A percentile compares a stretch with the other conserved stretches of the same genome.
Evolutionary conservation across 1,139 yeast genomes (phyloP).

Genomic region (Geotrichum aggregatum): DNA sequence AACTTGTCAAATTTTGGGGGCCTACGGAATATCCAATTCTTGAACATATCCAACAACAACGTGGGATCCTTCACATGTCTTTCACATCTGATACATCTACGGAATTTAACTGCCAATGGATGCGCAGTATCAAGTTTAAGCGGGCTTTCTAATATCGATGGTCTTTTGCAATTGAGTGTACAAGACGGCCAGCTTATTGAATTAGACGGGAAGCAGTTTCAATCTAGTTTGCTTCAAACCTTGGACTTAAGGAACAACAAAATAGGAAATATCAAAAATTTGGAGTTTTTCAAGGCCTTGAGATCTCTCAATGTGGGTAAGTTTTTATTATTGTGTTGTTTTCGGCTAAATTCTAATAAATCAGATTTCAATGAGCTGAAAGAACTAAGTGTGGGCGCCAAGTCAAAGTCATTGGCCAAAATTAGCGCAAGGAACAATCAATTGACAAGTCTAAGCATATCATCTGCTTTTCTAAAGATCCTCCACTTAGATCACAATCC

Average conservation of each 20-base stretch:
- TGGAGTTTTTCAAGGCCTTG: slow-evolving; percentile 8
- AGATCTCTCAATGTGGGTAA: slow-evolving; percentile 18
- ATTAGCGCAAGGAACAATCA: slow-evolving; percentile 5
- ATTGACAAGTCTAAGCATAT: background rate
- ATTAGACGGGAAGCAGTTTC: slow-evolving; percentile 28
- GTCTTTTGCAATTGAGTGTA: slow-evolving; percentile 33
- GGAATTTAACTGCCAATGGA: slow-evolving; percentile 28
- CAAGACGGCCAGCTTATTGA: slow-evolving; percentile 27
- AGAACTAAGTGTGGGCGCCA: background rate
- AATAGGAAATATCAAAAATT: slow-evolving; percentile 28
- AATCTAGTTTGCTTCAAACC: slow-evolving; percentile 22
- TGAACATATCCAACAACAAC: slow-evolving; percentile 35
- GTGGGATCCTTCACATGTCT: slow-evolving; percentile 37
- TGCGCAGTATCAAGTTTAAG: slow-evolving; percentile 15
- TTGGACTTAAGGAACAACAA: slow-evolving; percentile 14
- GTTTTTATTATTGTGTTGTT: background rate
- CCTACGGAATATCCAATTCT: slow-evolving; percentile 33
- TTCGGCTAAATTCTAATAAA: background rate
- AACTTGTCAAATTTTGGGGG: slow-evolving; percentile 35
- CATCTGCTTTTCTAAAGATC: background rate
- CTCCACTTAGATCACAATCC: slow-evolving; percentile 6
- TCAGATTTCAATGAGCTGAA: slow-evolving; percentile 1
- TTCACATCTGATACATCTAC: slow-evolving; percentile 32
- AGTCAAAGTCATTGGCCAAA: background rate
- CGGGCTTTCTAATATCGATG: slow-evolving; percentile 27